phyloP scores from a whole-genome alignment of 306 rosid genomes.

The Arachis stenosperma region DNA sequence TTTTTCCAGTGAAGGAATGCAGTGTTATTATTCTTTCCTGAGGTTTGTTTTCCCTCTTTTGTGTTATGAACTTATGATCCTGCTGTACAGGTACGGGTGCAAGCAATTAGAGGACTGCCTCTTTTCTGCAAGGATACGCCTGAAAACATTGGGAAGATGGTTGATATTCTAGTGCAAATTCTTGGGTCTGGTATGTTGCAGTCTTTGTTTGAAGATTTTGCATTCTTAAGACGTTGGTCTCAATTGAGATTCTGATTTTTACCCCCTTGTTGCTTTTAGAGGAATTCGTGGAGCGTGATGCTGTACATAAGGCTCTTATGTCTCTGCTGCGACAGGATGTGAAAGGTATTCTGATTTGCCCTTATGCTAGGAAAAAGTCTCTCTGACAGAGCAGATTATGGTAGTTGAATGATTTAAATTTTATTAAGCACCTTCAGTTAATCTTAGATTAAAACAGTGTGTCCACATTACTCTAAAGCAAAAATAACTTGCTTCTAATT shows the following conservation, averaged over 20 bases:
- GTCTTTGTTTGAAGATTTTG: constrained; percentile 19
- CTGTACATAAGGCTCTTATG: constrained; percentile 96
- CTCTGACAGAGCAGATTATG: constrained; percentile 6
- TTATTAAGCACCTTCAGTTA: constrained; percentile 3
- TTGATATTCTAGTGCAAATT: constrained; percentile 92
- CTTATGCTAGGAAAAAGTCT: constrained; percentile 8
- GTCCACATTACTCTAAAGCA: background rate
- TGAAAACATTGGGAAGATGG: constrained; percentile 83
- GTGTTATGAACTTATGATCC: constrained; percentile 4
- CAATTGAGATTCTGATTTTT: constrained; percentile 45
- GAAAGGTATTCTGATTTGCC: constrained; percentile 61
- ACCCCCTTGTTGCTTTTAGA: constrained; percentile 50
- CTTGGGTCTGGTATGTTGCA: constrained; percentile 68
- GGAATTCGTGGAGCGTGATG: constrained; percentile 99
- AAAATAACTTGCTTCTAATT: constrained; percentile 17
- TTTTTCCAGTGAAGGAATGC: no score
- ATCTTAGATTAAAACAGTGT: constrained; percentile 13
- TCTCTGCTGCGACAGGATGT: constrained; percentile 95
- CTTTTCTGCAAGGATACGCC: constrained; percentile 98
- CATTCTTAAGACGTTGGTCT: background rate
- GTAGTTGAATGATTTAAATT: constrained; percentile 12
- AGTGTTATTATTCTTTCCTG: background rate
- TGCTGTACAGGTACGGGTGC: constrained; percentile 84
- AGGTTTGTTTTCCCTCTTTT: background rate
- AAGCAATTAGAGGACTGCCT: constrained; percentile 96